Conservation (phyloP, 2,329 filamentous ascomycete species). For the Pseudocercospora vitis region DNA sequence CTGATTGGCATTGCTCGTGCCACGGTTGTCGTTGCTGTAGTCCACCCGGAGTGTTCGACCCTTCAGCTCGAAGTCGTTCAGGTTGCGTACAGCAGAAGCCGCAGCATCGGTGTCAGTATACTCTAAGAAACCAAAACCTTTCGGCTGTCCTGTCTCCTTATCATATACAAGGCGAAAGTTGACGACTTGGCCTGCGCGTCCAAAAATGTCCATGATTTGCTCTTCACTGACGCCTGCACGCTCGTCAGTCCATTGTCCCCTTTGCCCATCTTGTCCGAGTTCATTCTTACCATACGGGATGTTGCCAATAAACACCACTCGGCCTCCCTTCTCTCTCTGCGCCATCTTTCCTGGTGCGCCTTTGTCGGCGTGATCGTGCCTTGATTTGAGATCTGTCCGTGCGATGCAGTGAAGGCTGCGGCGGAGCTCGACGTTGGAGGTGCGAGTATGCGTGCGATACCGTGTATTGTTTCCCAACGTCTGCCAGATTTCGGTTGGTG, state of each 20-base stretch:
- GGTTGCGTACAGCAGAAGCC: slow-evolving; percentile 88
- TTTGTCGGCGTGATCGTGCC: slow-evolving; percentile 35
- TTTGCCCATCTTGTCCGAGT: background rate
- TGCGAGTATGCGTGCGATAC: too few relatives aligned
- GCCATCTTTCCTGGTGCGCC: slow-evolving; percentile 40
- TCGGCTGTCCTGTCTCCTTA: slow-evolving; percentile 88
- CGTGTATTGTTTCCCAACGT: too few relatives aligned
- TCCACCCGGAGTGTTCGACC: slow-evolving; percentile 91
- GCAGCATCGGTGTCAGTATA: slow-evolving; percentile 91
- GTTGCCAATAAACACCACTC: slow-evolving; percentile 82
- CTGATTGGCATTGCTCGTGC: slow-evolving; percentile 38
- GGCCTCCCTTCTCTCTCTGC: slow-evolving; percentile 65
- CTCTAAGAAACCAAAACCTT: slow-evolving; percentile 95
- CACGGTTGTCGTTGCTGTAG: slow-evolving; percentile 89
- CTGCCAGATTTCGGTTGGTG: too few relatives aligned
- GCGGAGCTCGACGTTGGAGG: too few relatives aligned
- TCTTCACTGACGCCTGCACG: slow-evolving; percentile 83
- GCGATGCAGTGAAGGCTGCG: background rate
- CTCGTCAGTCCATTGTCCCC: slow-evolving; percentile 8
- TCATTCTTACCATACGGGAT: slow-evolving; percentile 69
- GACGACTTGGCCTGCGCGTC: slow-evolving; percentile 82
- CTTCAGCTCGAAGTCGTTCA: slow-evolving; percentile 95
- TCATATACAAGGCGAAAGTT: slow-evolving; percentile 95
- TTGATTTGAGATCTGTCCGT: background rate
- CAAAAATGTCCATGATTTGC: slow-evolving; percentile 92